phyloP scores from a whole-genome alignment of 441 rosid species.

The California macrophylla region DNA sequence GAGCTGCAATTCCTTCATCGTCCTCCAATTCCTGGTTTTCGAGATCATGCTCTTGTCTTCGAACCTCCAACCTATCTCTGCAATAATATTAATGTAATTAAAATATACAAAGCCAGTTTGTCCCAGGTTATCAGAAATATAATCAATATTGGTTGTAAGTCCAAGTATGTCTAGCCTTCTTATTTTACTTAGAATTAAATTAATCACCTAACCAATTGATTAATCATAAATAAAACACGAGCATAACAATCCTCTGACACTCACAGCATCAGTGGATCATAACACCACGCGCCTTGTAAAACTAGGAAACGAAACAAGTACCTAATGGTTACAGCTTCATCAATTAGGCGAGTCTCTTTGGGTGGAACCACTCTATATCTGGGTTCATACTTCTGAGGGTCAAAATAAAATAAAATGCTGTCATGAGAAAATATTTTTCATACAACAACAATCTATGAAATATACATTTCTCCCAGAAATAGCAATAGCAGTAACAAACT shows the following conservation, averaged over 20 bases:
- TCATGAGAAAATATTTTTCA: background rate
- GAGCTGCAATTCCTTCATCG: background rate
- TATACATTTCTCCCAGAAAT: too few species aligned
- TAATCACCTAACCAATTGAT: background rate
- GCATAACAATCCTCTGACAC: background rate
- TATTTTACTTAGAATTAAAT: background rate
- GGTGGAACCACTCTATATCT: constrained; percentile 43
- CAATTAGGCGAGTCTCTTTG: constrained; percentile 40
- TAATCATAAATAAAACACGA: background rate
- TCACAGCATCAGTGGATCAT: background rate
- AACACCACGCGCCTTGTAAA: background rate
- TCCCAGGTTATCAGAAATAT: background rate
- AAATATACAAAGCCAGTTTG: background rate
- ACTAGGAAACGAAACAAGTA: constrained; percentile 10
- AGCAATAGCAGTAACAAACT: too few species aligned
- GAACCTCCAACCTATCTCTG: constrained; percentile 7
- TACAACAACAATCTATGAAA: background rate
- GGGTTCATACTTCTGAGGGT: constrained; percentile 46
- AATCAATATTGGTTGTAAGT: background rate
- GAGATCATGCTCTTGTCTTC: background rate
- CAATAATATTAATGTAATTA: background rate
- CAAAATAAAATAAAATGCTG: background rate
- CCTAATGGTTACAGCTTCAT: constrained; percentile 44
- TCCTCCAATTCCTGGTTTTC: background rate
- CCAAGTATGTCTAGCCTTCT: background rate